Evolutionary conservation across 176 grass and related monocot genomes (phyloP).

Genomic region (Oryza officinalis): DNA sequence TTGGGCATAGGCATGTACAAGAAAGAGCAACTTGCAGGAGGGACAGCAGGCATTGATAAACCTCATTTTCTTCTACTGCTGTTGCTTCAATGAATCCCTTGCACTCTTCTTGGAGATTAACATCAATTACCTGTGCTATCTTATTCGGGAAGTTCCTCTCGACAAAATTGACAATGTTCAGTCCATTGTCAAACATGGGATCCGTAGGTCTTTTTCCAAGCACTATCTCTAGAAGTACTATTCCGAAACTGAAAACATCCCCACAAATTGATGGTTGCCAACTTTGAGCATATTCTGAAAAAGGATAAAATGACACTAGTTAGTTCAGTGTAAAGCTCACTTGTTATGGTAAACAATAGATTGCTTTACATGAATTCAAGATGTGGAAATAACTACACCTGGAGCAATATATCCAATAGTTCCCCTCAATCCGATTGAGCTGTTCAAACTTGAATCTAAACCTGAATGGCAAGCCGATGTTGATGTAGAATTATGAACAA

Average conservation of each 20-base stretch:
- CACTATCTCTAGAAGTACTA: neutral
- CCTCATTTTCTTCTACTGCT: neutral
- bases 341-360: too few species aligned
- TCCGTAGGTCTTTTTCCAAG: neutral
- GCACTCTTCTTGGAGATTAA: neutral
- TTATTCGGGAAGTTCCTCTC: neutral
- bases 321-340: too few species aligned
- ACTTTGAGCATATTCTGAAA: neutral
- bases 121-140: neutral
- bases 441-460: neutral
- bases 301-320: neutral
- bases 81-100: neutral
- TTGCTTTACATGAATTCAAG: too few species aligned
- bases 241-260: neutral
- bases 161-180: neutral
- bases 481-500: neutral
- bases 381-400: constrained; percentile 12
- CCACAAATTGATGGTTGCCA: neutral
- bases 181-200: neutral
- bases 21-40: too few species aligned
- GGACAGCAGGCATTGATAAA: neutral
- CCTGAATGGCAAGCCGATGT: neutral
- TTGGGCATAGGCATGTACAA: too few species aligned
- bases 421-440: constrained; percentile 15
- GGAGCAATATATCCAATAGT: constrained; percentile 52